Conservation (phyloP, 2,329 filamentous ascomycete genomes). For the Cladosporium sphaerospermum region DNA sequence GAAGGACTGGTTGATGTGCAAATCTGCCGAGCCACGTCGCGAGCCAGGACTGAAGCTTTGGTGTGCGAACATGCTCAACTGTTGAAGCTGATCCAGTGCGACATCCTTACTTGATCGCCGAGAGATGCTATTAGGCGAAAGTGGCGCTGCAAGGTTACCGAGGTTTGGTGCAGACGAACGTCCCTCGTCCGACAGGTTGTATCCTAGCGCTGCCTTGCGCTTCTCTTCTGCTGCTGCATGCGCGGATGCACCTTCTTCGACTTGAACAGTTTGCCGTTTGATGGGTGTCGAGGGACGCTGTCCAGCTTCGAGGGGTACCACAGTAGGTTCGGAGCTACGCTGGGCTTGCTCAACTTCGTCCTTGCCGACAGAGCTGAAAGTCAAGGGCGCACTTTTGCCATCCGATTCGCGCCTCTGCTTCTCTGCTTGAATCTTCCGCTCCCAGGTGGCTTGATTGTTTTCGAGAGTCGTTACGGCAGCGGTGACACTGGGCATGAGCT, state of each 20-base stretch:
- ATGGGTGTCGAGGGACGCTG: conserved; percentile 20
- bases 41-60: conserved; percentile 23
- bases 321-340: conserved; percentile 24
- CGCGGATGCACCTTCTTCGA: conserved; percentile 12
- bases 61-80: conserved; percentile 25
- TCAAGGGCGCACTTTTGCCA: conserved; percentile 25
- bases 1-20: conserved; percentile 28
- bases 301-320: conserved; percentile 16
- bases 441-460: conserved; percentile 69
- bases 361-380: conserved; percentile 25
- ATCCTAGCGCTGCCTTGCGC: conserved; percentile 20
- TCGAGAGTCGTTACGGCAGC: conserved; percentile 81
- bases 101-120: conserved; percentile 33
- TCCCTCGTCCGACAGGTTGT: conserved; percentile 17
- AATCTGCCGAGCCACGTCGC: conserved; percentile 31
- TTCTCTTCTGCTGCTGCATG: conserved; percentile 23
- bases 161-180: conserved; percentile 22
- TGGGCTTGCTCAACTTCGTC: conserved; percentile 27
- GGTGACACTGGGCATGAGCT: conserved; percentile 75
- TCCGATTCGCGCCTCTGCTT: conserved; percentile 41
- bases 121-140: conserved; percentile 23
- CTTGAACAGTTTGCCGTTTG: conserved; percentile 16
- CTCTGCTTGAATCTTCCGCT: conserved; percentile 59
- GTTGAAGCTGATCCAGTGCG: conserved; percentile 30
- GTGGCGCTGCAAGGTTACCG: conserved; percentile 15